Evolutionary conservation across 441 rosid species (phyloP).

Genomic region (Erodium moschatum): DNA sequence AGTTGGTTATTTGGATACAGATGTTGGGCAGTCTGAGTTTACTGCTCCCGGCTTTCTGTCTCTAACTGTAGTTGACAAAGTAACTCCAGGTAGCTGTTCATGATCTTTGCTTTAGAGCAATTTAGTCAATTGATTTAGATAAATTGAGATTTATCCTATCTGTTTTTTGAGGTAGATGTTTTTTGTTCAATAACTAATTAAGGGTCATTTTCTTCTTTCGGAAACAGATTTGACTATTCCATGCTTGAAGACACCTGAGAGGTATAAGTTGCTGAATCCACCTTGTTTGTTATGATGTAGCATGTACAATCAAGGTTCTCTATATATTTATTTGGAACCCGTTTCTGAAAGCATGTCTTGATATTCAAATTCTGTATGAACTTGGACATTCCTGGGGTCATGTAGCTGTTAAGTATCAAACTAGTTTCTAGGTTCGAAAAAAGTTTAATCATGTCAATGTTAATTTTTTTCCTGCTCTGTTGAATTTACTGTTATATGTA

Average conservation of each 20-base stretch:
- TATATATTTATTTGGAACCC: background rate
- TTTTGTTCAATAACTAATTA: slow-evolving; percentile 9
- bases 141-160: background rate
- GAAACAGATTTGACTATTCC: slow-evolving; percentile 62
- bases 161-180: background rate
- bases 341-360: background rate
- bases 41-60: slow-evolving; percentile 83
- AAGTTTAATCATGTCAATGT: background rate
- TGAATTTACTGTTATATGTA: too few species aligned
- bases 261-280: slow-evolving; percentile 35
- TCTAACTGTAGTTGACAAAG: slow-evolving; percentile 58
- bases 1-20: slow-evolving; percentile 81
- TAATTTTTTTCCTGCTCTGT: too few species aligned
- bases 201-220: slow-evolving; percentile 17
- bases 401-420: background rate
- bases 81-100: slow-evolving; percentile 40
- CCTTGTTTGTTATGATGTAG: background rate
- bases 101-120: slow-evolving; percentile 9
- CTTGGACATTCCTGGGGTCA: too few species aligned
- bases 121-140: background rate
- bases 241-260: slow-evolving; percentile 82
- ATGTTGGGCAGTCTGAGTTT: slow-evolving; percentile 94
- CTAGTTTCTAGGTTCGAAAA: background rate
- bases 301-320: background rate
- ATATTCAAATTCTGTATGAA: slow-evolving; percentile 8